Evolutionary conservation across 495 filamentous ascomycete genomes (phyloP).

Genomic region (Venustampulla echinocandica): DNA sequence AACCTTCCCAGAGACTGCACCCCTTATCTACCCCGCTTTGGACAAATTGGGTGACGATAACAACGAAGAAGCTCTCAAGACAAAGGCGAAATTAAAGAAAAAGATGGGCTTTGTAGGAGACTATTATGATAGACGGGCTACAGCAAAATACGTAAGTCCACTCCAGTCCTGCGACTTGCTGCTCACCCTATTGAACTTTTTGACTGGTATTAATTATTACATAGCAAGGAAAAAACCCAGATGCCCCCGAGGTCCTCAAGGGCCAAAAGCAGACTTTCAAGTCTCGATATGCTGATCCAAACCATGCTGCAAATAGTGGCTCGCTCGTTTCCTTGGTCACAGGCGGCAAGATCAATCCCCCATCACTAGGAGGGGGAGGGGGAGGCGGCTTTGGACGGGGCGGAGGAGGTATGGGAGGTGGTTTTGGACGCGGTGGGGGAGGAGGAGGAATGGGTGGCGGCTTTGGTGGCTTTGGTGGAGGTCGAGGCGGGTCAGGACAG

Average conservation of each 20-base stretch:
- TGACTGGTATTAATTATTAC: slow-evolving; percentile 9
- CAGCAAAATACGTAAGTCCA: slow-evolving; percentile 39
- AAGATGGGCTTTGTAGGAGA: slow-evolving; percentile 37
- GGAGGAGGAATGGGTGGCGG: slow-evolving; percentile 4
- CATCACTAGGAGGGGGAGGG: background rate
- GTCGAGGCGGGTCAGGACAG: too few species aligned
- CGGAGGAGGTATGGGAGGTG: too few species aligned
- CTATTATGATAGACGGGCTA: slow-evolving; percentile 45
- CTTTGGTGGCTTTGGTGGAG: slow-evolving; percentile 1
- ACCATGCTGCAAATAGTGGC: slow-evolving; percentile 38
- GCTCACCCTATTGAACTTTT: too few species aligned
- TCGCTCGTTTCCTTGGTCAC: slow-evolving; percentile 34
- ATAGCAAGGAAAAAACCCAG: slow-evolving; percentile 24
- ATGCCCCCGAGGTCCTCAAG: slow-evolving; percentile 21
- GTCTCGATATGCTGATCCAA: slow-evolving; percentile 47
- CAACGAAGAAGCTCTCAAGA: slow-evolving; percentile 22
- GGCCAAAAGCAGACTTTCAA: slow-evolving; percentile 29
- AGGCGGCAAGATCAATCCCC: slow-evolving; percentile 31
- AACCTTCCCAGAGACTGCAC: slow-evolving; percentile 43
- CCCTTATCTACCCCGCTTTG: slow-evolving; percentile 45
- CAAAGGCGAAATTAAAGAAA: slow-evolving; percentile 29
- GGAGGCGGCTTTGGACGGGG: background rate
- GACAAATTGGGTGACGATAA: slow-evolving; percentile 30
- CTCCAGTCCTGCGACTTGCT: too few species aligned
- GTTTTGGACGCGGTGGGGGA: slow-evolving; percentile 6